Evolutionary conservation across 192 early-diverging fungal species (phyloP), one percentile per base, ranked within the genome.

Genomic region (Podila horticola): DNA sequence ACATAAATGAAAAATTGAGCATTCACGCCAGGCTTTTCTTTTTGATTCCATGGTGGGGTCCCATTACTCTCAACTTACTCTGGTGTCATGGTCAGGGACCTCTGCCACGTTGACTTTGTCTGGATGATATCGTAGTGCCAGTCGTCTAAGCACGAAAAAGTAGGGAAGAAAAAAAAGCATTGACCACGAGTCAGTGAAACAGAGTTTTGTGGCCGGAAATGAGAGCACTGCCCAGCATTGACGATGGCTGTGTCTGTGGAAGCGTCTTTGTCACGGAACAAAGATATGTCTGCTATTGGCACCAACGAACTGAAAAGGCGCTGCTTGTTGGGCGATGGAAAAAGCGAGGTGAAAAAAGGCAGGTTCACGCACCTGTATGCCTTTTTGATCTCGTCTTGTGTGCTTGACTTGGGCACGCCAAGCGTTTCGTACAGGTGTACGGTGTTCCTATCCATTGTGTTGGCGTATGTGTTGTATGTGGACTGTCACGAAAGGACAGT

Each of bases 351-450:
- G 6, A 22, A 52, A 19, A 11, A 22, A 52, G 19, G 50, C 9
- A 17, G 20, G 2, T n/a, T 5, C 20, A 36, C 60, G 20, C 55
- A 64, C 70, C 70, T 49, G 51, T 72, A 76, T 26, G 82, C 57
- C 72, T 86, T 88, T 65, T 88, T 88, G 50, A 88, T 84, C 52
- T 88, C 87, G 11, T 87, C 86, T 45, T 79, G 83, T 15, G 86
- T 75, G 61, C 83, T 74, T 2, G 67, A 67, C 58, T 86, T 88
- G 8, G 69, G 71, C 28, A 88, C 58, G 29, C 83, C 81, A 15
- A 89, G 74, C 7, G 65, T 75, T 30, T 84, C 71, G 63, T 89
- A 89, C 13, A 89, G 58, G 51, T 70, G 82, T 10, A 72, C 68
- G 5, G 84, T 89, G 34, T 85, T 86, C 38, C 82, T 72, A 36